Evolutionary conservation across 2,329 filamentous ascomycete genomes (phyloP), one percentile per base, ranked within the genome.

Genomic region (Xylariaceae sp.): DNA sequence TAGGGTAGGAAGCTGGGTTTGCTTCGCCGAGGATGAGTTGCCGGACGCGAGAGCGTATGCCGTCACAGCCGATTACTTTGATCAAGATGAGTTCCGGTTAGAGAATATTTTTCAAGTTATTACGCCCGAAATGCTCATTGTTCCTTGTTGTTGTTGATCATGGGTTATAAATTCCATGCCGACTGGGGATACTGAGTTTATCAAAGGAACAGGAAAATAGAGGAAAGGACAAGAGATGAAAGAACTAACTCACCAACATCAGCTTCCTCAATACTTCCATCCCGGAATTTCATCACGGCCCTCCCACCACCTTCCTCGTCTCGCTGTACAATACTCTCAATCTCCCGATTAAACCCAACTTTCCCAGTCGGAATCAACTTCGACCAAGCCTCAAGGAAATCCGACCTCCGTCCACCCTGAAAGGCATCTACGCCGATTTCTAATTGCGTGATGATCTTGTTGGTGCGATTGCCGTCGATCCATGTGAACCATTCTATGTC

Each of bases 41-140:
- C 6, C 82, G 68, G 3, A 76, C 69, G 3, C 68, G 66, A 1
- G 77, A 80, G 57, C 80, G 80, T 56, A 86, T 81, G 0, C 82
- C 82, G 61, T 86, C 82, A 57, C 79, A 82, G 5, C 78, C 81
- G 45, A 85, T 68, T 0, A 81, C 74, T 62, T 50, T 3, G 3
- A 16, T 37, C n/a, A 27, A 34, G 4, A 21, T n/a, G n/a, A n/a
- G n/a, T n/a, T n/a, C n/a, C n/a, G n/a, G n/a, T n/a, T n/a, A n/a
- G n/a, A n/a, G n/a, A n/a, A n/a, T n/a, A n/a, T n/a, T n/a, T 7
- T 27, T 11, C 36, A 45, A 40, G 40, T 49, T 12, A 48, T 44
- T 47, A 12, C 3, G 11, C 3, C 19, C 22, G 20, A 19, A 6
- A 16, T 34, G 14, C n/a, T n/a, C n/a, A n/a, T n/a, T n/a, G n/a